Base-by-base conservation (phyloP, 257 asterid genomes). In the Linaria vulgaris region DNA sequence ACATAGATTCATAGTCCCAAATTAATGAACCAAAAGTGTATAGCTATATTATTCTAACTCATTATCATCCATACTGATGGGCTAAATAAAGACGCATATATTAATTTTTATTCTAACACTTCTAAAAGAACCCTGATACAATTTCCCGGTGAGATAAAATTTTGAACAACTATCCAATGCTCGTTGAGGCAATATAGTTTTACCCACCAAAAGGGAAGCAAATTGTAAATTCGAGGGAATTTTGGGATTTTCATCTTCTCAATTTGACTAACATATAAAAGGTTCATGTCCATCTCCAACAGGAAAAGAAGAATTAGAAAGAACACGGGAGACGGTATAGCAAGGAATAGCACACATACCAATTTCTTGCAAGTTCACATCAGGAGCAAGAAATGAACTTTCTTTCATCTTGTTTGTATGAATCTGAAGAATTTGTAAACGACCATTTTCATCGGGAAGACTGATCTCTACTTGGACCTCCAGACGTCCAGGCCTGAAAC, bases 381-480 rank as follows among this genome's bases (percentile, higher is more conserved):
- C 99, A 38, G 97, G 88, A 65, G 95, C 85, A 70, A 92, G 95
- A 81, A 87, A 92, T 70, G 99, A 92, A 79, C 83, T 83, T 74
- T 92, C 97, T 74, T 82, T 92, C 97, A 92, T 89, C 89, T 89
- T 87, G 85, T 74, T 87, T 50, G 99, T 92, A 79, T 92, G 99
- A 69, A 92, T 92, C 76, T 92, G 96, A 67, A 94, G 97, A 71
- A 92, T 94, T 80, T 94, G 99, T 54, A 94, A 54, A 59, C 99
- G 97, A 27, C 99, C 99, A 79, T 83, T 87, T 81, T 94, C 99
- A 76, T 94, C 97, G 50, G 99, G 99, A 79, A 94, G 97, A 80
- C 92, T 90, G 74, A 94, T 94, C 87, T 94, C 99, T 72, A 94
- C 96, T 87, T 84, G 97, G 75, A 94, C 97, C 79, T 94, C 99